These are phyloP conservation scores for Pichia sp. DNA, from an alignment of 1,139 yeast species.

Conservation along the genomic window DNA sequence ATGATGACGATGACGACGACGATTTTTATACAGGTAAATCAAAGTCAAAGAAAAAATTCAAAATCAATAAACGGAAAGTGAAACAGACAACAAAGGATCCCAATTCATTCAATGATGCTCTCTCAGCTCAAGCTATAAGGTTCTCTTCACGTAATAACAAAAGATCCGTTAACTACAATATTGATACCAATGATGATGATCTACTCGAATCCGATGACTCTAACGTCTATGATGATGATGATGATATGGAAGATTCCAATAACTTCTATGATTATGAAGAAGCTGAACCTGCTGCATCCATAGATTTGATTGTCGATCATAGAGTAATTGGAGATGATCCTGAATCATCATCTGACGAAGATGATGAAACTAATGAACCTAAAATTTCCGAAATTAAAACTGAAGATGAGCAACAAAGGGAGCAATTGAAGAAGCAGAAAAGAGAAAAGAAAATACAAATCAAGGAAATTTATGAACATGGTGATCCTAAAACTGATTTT, in stretches of 20 bases:
- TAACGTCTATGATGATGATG: conserved; percentile 30
- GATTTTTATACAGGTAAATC: conserved; percentile 20
- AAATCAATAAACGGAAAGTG: conserved; percentile 9
- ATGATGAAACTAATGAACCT: conserved; percentile 16
- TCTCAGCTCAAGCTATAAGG: conserved; percentile 33
- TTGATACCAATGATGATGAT: conserved; percentile 55
- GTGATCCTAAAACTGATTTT: conserved; percentile 53
- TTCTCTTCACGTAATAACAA: conserved; percentile 66
- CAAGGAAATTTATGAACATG: conserved; percentile 22
- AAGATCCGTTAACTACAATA: conserved; percentile 64
- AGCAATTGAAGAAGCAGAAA: conserved; percentile 8
- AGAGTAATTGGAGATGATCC: conserved; percentile 33
- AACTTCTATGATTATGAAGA: conserved; percentile 28
- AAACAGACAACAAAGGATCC: conserved; percentile 11
- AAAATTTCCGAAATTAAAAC: neutral
- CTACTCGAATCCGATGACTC: conserved; percentile 47
- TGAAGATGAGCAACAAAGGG: conserved; percentile 3
- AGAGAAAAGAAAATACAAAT: conserved; percentile 18
- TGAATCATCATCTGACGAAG: conserved; percentile 23
- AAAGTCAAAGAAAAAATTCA: conserved; percentile 5
- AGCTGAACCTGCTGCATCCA: conserved; percentile 29
- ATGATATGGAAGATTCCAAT: conserved; percentile 35
- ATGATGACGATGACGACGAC: conserved; percentile 30
- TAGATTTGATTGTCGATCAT: conserved; percentile 51
- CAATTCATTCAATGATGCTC: conserved; percentile 4